phyloP scores from a whole-genome alignment of 2,329 filamentous ascomycete genomes.

The Fusarium succisae region DNA sequence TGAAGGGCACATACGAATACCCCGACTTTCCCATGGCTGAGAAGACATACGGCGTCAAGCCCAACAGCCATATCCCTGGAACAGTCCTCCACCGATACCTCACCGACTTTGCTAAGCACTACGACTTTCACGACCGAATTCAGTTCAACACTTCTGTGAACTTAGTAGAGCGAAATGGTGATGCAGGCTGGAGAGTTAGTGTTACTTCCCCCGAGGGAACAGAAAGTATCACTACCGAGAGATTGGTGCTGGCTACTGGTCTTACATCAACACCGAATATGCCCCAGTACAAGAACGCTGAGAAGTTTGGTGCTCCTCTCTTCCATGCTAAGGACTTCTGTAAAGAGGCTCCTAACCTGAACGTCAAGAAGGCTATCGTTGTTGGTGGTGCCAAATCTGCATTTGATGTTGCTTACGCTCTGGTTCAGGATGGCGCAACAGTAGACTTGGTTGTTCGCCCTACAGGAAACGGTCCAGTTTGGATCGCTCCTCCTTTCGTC shows the following conservation, averaged over 20 bases:
- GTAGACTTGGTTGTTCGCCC: conserved; percentile 63
- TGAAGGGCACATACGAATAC: conserved; percentile 70
- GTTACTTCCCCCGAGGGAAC: not conserved
- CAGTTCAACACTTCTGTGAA: conserved; percentile 62
- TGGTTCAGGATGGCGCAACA: conserved; percentile 56
- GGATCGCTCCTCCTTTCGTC: conserved; percentile 64
- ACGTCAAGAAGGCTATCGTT: conserved; percentile 53
- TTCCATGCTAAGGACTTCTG: conserved; percentile 58
- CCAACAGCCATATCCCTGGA: conserved; percentile 49
- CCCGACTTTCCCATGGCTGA: conserved; percentile 69
- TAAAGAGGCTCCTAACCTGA: conserved; percentile 45
- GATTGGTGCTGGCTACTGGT: conserved; percentile 62
- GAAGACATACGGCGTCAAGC: conserved; percentile 52
- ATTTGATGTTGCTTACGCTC: conserved; percentile 66
- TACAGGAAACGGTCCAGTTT: conserved; percentile 63
- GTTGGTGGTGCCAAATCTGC: conserved; percentile 67
- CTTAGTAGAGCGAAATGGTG: conserved; percentile 45
- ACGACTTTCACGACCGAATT: conserved; percentile 58
- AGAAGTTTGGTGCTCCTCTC: conserved; percentile 49
- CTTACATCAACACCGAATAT: conserved; percentile 56
- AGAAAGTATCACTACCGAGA: conserved; percentile 42
- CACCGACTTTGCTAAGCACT: conserved; percentile 52
- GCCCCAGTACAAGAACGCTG: conserved; percentile 50
- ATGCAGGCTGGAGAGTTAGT: conserved; percentile 32
- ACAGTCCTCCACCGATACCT: conserved; percentile 50